Conservation (phyloP, 108 stramenopile genomes). For the Discostella stelligeroides region DNA sequence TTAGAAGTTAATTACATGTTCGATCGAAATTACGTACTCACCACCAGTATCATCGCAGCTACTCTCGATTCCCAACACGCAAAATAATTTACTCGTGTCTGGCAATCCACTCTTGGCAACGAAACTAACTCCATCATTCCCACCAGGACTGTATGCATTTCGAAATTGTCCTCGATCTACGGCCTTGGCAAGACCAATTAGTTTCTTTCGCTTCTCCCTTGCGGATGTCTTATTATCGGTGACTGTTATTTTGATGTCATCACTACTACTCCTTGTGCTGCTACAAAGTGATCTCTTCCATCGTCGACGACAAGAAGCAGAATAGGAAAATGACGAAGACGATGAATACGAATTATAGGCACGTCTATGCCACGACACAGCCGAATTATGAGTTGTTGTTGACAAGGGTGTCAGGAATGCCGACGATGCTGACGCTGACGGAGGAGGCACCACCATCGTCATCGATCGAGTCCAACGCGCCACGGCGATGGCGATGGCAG, state of each 20-base stretch:
- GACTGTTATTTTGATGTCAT: neutral
- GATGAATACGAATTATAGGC: neutral
- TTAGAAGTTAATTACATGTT: too few species aligned
- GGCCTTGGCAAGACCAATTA: conserved; percentile 84
- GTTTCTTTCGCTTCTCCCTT: conserved; percentile 61
- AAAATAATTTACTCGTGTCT: conserved; percentile 52
- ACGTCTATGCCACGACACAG: neutral
- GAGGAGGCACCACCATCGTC: neutral
- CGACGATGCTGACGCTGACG: neutral
- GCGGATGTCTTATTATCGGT: neutral
- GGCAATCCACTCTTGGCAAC: conserved; percentile 76
- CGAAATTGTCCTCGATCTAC: conserved; percentile 81
- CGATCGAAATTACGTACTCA: conserved; percentile 1
- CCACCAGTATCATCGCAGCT: conserved; percentile 93
- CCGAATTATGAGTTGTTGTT: neutral
- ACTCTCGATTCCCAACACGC: conserved; percentile 96
- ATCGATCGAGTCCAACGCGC: neutral
- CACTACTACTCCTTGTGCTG: neutral
- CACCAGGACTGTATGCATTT: conserved; percentile 70
- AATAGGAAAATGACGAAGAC: neutral
- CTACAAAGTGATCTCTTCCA: neutral
- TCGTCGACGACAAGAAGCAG: neutral
- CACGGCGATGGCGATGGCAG: neutral
- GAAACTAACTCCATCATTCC: conserved; percentile 56
- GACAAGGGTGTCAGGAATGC: neutral